These are phyloP conservation scores for Botryotinia convoluta DNA, from an alignment of 2,329 filamentous ascomycete species.

Conservation along the genomic window DNA sequence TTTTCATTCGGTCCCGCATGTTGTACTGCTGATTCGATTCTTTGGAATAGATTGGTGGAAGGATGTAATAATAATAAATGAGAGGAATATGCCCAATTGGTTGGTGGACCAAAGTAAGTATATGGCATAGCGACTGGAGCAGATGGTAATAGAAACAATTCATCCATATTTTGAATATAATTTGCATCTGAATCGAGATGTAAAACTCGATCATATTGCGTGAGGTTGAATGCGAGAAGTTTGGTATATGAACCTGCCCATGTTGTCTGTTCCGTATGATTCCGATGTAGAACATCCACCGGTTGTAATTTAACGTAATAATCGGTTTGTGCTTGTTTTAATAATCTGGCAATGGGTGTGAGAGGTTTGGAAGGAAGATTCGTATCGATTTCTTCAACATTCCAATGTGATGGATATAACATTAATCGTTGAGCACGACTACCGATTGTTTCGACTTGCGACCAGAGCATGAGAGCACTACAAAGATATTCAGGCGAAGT, in stretches of 20 bases:
- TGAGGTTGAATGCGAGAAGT: conserved; percentile 36
- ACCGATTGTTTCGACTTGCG: conserved; percentile 34
- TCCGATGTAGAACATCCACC: conserved; percentile 28
- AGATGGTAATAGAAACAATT: conserved; percentile 33
- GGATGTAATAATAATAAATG: conserved; percentile 33
- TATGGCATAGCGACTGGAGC: conserved; percentile 35
- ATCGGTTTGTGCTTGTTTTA: conserved; percentile 28
- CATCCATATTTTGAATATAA: conserved; percentile 32
- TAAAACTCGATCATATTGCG: conserved; percentile 31
- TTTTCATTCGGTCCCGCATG: conserved; percentile 26
- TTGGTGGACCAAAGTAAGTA: conserved; percentile 31
- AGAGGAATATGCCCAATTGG: conserved; percentile 30
- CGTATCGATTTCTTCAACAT: conserved; percentile 28
- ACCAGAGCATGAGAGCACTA: conserved; percentile 35
- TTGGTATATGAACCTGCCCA: conserved; percentile 35
- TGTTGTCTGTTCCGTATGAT: conserved; percentile 23
- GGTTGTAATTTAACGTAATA: conserved; percentile 33
- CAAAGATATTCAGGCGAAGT: conserved; percentile 34
- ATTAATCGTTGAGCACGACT: conserved; percentile 34
- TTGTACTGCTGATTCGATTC: conserved; percentile 27
- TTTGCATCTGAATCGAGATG: conserved; percentile 31
- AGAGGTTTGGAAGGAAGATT: conserved; percentile 23
- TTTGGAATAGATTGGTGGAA: conserved; percentile 25
- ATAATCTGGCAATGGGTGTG: conserved; percentile 30
- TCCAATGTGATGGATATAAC: conserved; percentile 35